These are phyloP conservation scores for Colletotrichum australisinense DNA, from an alignment of 2,329 filamentous ascomycete species.

Conservation along the genomic window DNA sequence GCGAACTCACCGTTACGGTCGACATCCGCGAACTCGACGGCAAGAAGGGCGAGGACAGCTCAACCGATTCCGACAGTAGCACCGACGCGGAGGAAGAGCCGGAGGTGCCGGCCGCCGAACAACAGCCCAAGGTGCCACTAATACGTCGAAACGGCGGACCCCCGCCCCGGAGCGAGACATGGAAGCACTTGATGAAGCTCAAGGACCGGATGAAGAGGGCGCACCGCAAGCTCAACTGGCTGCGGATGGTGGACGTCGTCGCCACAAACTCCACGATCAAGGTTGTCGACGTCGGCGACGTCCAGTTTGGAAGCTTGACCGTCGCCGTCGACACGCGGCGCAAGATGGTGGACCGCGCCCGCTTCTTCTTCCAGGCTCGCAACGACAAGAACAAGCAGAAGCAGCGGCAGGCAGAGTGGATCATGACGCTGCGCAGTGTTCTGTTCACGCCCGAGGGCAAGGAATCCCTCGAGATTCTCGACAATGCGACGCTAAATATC, in stretches of 20 bases:
- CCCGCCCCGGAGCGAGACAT: constrained; percentile 74
- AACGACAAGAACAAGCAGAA: constrained; percentile 67
- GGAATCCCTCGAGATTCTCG: constrained; percentile 88
- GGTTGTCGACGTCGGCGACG: constrained; percentile 82
- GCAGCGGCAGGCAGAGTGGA: constrained; percentile 89
- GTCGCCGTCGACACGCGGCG: constrained; percentile 90
- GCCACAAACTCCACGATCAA: constrained; percentile 83
- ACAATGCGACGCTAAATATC: constrained; percentile 88
- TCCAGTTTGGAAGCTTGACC: constrained; percentile 87
- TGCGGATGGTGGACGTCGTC: constrained; percentile 89
- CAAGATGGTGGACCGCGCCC: constrained; percentile 90
- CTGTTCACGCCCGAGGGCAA: constrained; percentile 87
- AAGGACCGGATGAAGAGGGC: constrained; percentile 90
- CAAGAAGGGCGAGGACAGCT: constrained; percentile 52
- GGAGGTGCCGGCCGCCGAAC: constrained; percentile 11
- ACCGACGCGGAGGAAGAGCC: constrained; percentile 35
- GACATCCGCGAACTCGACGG: constrained; percentile 76
- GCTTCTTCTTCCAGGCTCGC: constrained; percentile 86
- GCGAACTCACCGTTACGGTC: constrained; percentile 85
- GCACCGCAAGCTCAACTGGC: constrained; percentile 88
- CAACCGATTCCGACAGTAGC: constrained; percentile 43
- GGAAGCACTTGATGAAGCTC: constrained; percentile 80
- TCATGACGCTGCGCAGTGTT: constrained; percentile 85
- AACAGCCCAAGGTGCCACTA: constrained; percentile 33
- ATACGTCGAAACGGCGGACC: constrained; percentile 44